A percentile compares a stretch with the other conserved stretches of the same genome.
Evolutionary conservation across 2,329 filamentous ascomycete species (phyloP).

Genomic region (Xylariaceae sp.): DNA sequence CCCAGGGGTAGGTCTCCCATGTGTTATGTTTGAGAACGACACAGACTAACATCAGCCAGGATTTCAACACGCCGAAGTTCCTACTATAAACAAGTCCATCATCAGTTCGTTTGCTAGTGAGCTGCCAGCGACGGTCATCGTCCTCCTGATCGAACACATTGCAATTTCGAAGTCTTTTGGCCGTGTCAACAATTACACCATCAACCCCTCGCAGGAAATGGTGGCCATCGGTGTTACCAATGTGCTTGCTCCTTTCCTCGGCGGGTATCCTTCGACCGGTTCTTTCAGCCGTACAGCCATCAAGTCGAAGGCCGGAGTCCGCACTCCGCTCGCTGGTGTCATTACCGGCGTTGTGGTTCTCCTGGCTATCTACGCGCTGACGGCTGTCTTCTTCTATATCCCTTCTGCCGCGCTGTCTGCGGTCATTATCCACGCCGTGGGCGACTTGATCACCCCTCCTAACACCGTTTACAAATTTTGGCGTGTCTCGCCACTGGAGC

Average conservation of each 20-base stretch:
- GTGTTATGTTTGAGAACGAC: conserved; percentile 3
- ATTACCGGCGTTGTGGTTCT: conserved; percentile 84
- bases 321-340: conserved; percentile 84
- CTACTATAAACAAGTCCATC: conserved; percentile 61
- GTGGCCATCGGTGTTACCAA: conserved; percentile 92
- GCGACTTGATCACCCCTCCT: conserved; percentile 85
- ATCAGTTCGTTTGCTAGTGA: conserved; percentile 66
- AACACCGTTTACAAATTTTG: conserved; percentile 94
- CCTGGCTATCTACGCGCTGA: conserved; percentile 82
- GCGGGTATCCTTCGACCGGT: conserved; percentile 86
- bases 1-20: conserved; percentile 58
- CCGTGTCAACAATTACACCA: conserved; percentile 90
- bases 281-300: conserved; percentile 96
- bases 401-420: conserved; percentile 74
- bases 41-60: conserved; percentile 40
- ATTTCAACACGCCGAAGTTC: conserved; percentile 75
- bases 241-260: conserved; percentile 84
- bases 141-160: conserved; percentile 95
- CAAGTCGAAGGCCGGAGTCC: conserved; percentile 93
- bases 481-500: conserved; percentile 85
- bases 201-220: conserved; percentile 93
- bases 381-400: conserved; percentile 91
- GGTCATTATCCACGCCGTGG: conserved; percentile 94
- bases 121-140: conserved; percentile 82
- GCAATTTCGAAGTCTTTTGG: conserved; percentile 97